These are phyloP conservation scores for Boletus calvinii DNA, from an alignment of 1,284 basidiomycete genomes.

Conservation along the genomic window DNA sequence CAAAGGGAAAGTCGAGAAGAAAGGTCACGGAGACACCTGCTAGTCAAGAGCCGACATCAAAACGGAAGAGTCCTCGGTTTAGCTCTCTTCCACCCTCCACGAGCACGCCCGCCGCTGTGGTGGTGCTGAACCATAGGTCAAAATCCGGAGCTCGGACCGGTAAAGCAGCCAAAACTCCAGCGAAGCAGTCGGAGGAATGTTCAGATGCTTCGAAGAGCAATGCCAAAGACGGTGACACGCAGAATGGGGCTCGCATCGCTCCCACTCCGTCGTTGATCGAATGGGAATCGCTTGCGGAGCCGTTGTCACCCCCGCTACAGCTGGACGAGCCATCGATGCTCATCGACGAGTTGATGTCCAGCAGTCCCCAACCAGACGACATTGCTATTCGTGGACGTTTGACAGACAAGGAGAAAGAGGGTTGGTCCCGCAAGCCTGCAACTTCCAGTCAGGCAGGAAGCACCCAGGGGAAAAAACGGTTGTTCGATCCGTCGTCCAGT, in stretches of 20 bases:
- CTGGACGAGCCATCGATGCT: slow-evolving; percentile 23
- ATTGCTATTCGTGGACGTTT: neutral
- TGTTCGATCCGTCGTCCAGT: slow-evolving; percentile 45
- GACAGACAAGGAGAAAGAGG: slow-evolving; percentile 6
- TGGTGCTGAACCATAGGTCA: neutral
- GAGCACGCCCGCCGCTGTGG: slow-evolving; percentile 10
- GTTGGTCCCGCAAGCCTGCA: slow-evolving; percentile 1
- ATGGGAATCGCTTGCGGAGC: slow-evolving; percentile 30
- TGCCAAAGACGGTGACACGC: neutral
- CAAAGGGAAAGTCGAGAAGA: slow-evolving; percentile 5
- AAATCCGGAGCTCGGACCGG: neutral
- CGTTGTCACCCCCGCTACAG: slow-evolving; percentile 22
- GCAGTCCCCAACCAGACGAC: slow-evolving; percentile 29
- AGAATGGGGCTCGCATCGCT: neutral
- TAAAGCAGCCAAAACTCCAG: slow-evolving; percentile 16
- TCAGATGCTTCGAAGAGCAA: neutral
- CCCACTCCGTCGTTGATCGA: slow-evolving; percentile 15
- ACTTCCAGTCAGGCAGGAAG: neutral
- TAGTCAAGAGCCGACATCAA: slow-evolving; percentile 12
- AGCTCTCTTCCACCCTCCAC: slow-evolving; percentile 7
- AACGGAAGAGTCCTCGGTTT: slow-evolving; percentile 17
- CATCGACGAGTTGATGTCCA: slow-evolving; percentile 42
- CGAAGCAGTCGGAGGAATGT: slow-evolving; percentile 8
- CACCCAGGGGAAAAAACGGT: slow-evolving; percentile 28
- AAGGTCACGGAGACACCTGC: neutral